These are phyloP conservation scores for Colletotrichum theobromicola DNA, from an alignment of 2,329 filamentous ascomycete species.

Conservation along the genomic window DNA sequence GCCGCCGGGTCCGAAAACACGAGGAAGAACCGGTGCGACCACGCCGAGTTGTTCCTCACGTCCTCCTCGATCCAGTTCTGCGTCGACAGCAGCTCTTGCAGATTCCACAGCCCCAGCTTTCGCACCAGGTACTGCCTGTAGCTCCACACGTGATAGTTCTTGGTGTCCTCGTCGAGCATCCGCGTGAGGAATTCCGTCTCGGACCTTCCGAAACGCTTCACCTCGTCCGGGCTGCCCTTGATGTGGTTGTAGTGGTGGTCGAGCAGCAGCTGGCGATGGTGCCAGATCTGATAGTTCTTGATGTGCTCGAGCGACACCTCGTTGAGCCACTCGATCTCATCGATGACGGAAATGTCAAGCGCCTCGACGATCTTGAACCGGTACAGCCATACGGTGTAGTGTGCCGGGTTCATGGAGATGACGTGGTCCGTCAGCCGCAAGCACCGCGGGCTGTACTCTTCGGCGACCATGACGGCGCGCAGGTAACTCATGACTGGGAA, in stretches of 20 bases:
- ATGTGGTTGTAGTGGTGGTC: conserved; percentile 64
- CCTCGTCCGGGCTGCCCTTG: conserved; percentile 53
- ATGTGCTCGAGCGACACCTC: conserved; percentile 80
- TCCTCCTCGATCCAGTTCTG: conserved; percentile 78
- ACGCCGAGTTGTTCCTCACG: conserved; percentile 94
- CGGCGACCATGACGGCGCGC: conserved; percentile 87
- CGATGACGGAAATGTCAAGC: conserved; percentile 66
- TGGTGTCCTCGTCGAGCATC: conserved; percentile 87
- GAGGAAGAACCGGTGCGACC: conserved; percentile 97
- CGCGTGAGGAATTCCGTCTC: conserved; percentile 78
- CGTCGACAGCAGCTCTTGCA: conserved; percentile 73
- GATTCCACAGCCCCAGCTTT: conserved; percentile 72
- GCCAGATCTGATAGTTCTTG: conserved; percentile 99
- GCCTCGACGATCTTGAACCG: conserved; percentile 79
- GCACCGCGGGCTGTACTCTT: conserved; percentile 81
- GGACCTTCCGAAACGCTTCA: conserved; percentile 62
- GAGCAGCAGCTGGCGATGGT: conserved; percentile 70
- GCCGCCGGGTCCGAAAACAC: conserved; percentile 71
- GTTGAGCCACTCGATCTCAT: conserved; percentile 89
- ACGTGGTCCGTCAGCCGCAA: conserved; percentile 86
- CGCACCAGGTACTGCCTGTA: conserved; percentile 79
- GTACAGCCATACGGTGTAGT: conserved; percentile 99
- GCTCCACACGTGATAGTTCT: conserved; percentile 99
- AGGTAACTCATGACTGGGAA: conserved; percentile 83
- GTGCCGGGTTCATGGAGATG: conserved; percentile 91